phyloP scores from a whole-genome alignment of 164 flowering plant species.

The Hamamelis virginiana region DNA sequence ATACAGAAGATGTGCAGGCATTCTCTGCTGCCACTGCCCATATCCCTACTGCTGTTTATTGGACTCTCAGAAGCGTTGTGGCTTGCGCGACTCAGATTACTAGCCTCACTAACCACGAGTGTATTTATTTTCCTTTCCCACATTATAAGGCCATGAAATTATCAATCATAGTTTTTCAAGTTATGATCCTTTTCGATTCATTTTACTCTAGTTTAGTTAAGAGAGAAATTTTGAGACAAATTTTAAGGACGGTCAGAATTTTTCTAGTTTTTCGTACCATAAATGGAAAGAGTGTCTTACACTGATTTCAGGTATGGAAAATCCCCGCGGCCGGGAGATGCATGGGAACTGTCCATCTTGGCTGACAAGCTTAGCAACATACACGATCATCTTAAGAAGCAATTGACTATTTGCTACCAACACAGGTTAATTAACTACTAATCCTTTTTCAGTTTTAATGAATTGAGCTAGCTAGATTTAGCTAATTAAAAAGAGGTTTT shows the following conservation, averaged over 20 bases:
- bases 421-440: slow-evolving; percentile 14
- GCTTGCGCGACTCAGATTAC: slow-evolving; percentile 42
- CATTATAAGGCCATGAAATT: no score
- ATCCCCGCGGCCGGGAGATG: slow-evolving; percentile 23
- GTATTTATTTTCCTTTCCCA: slow-evolving; percentile 10
- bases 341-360: slow-evolving; percentile 38
- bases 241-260: no score
- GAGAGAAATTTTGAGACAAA: no score
- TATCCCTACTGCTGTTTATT: slow-evolving; percentile 48
- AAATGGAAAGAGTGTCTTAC: no score
- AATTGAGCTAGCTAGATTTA: no score
- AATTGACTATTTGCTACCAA: slow-evolving; percentile 15
- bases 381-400: slow-evolving; percentile 18
- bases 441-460: no score
- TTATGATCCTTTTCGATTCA: no score
- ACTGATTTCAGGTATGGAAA: slow-evolving; percentile 18
- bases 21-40: slow-evolving; percentile 26
- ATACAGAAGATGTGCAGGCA: slow-evolving; percentile 26
- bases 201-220: no score
- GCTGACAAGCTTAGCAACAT: slow-evolving; percentile 33
- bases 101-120: slow-evolving; percentile 36
- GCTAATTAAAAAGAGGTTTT: background rate
- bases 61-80: slow-evolving; percentile 47
- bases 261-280: no score
- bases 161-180: no score